Base-by-base conservation (phyloP, 495 filamentous ascomycete species). In the Aspergillus sclerotiicarbonarius region DNA sequence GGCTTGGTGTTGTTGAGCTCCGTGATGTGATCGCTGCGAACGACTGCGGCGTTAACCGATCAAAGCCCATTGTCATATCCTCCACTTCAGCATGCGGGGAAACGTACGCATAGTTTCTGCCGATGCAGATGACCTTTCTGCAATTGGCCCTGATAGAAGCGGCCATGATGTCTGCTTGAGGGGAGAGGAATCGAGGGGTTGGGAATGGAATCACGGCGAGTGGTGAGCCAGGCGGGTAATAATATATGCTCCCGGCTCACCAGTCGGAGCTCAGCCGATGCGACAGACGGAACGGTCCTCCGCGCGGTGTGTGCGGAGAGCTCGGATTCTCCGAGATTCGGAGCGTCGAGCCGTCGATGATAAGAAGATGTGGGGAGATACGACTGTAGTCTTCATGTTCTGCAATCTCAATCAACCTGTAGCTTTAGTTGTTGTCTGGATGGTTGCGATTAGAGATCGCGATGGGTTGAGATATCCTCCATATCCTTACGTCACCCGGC, bases 41-140 rank as follows among this genome's bases (percentile, higher is more conserved):
- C 31, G 7, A 41, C 15, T 18, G 47, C 41, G 15, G 33, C 53
- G 59, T 59, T 33, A 50, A 56, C 46, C 49, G 55, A 48, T 37
- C 21, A 35, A 51, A 32, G 29, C 32, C 37, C 33, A 53, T 21
- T 29, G 18, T 46, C 19, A 37, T 16, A 44, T 31, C 18, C 31
- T 41, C 8, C 30, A 18, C 57, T 51, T 56, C 20, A 51, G 59
- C 54, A 46, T 13, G 31, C 35, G 55, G 59, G 20, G 60, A 47
- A 32, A 82, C 89, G 58, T 77, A 96, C 90, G 91, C 92, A 82
- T 96, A 98, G 76, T 98, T 98, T 61, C 94, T 84, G 65, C 95
- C 94, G 72, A 99, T 96, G 79, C 94, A 98, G 71, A 96, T 89
- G 58, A 98, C 85, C 78, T 97, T 95, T 64, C 87, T 83, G 63